Base-by-base conservation (phyloP, 306 rosid species). In the Alnus rubra region DNA sequence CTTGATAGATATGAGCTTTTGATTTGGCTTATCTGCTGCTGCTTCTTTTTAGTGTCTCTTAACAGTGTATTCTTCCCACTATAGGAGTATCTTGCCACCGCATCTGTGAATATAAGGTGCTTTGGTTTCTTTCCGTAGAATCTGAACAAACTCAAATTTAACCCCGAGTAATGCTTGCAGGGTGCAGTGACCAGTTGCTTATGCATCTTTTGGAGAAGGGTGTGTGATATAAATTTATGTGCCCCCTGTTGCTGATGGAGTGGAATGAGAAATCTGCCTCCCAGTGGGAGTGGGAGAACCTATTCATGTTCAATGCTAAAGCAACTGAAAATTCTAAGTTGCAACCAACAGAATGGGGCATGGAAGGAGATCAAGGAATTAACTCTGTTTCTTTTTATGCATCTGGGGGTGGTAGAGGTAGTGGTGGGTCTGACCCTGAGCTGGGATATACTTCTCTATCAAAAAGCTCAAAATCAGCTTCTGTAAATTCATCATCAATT, bases 201-300 rank as follows among this genome's bases (percentile, higher is more conserved):
- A 63, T 78, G 87, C 72, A 53, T 73, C 55, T 69, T 79, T 49
- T 44, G 69, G 78, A 39, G 69, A 52, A 30, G 59, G 48, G 74
- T 84, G 71, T 42, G 79, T 80, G 78, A 84, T 80, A 75, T 55
- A 69, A 69, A 80, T 78, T 68, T 68, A 56, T 56, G 74, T 52
- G 54, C 50, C 42, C 72, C 58, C 58, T 37, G 59, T 59, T 63
- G 65, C 54, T 76, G 76, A 94, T 94, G 98, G 97, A 91, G 86
- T 94, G 97, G 98, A 92, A 87, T 79, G 82, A 84, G n/a, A 90
- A 87, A 69, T 83, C 92, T 75, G 76, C 81, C 0, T 87, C 85
- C 10, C 86, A 86, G 75, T 92, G 98, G 97, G 94, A 92, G 54
- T 92, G 91, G 97, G 97, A 94, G 74, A 87, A 90, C 76, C 85